These are phyloP conservation scores for Cercospora beticola DNA, from an alignment of 2,329 filamentous ascomycete genomes.

Conservation along the genomic window DNA sequence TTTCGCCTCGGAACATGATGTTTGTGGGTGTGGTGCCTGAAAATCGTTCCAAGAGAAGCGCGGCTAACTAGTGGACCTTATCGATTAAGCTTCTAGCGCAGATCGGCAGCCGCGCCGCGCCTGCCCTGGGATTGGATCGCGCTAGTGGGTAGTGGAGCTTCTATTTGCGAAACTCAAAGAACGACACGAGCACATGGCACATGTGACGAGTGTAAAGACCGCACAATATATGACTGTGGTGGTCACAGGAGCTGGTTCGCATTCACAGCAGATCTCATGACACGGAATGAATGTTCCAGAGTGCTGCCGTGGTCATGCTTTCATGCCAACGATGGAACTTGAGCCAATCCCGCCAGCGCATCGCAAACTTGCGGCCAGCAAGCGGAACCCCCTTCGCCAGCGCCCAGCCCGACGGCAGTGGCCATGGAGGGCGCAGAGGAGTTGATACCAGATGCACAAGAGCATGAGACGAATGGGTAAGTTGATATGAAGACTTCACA, in stretches of 20 bases:
- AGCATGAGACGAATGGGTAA: neutral
- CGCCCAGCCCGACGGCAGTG: neutral
- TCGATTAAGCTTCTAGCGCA: neutral
- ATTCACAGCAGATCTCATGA: neutral
- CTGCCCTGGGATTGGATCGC: neutral
- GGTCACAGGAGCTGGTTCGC: neutral
- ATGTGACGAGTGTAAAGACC: neutral
- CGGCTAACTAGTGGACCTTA: neutral
- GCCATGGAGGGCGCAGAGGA: neutral
- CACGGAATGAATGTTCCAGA: neutral
- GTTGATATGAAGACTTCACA: neutral
- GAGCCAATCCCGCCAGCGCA: neutral
- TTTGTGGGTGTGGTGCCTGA: constrained; percentile 8
- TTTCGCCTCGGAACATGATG: constrained; percentile 55
- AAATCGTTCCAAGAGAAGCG: neutral
- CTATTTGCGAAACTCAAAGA: neutral
- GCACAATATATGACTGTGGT: neutral
- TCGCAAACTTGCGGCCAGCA: neutral
- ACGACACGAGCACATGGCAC: neutral
- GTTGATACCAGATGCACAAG: neutral
- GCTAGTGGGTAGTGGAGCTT: neutral
- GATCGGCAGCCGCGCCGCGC: neutral
- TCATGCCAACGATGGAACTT: neutral
- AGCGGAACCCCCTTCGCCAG: neutral
- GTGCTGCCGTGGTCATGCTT: neutral